Conservation (phyloP, 2,329 filamentous ascomycete genomes). For the Neofusicoccum cordaticola region DNA sequence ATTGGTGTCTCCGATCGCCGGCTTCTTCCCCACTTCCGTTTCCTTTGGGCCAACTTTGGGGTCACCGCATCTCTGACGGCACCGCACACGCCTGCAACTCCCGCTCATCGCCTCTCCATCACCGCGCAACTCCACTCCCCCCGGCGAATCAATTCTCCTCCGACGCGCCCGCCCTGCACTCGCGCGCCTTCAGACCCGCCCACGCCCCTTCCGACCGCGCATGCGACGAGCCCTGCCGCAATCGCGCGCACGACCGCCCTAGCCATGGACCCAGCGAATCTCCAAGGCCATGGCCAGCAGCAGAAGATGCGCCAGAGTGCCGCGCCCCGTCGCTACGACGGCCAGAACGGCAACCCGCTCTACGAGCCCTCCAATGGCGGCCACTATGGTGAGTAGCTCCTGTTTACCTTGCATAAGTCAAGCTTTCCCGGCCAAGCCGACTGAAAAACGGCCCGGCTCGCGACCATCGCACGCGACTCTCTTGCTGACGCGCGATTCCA, state of each 20-base stretch:
- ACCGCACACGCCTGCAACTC: slow-evolving; percentile 19
- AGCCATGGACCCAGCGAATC: slow-evolving; percentile 38
- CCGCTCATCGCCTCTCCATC: slow-evolving; percentile 31
- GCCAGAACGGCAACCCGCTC: slow-evolving; percentile 47
- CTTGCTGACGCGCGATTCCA: slow-evolving; percentile 18
- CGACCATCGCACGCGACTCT: background rate
- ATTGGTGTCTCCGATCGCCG: slow-evolving; percentile 4
- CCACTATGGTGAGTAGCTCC: slow-evolving; percentile 46
- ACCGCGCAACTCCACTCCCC: slow-evolving; percentile 29
- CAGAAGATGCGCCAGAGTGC: slow-evolving; percentile 36
- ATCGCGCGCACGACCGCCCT: slow-evolving; percentile 26
- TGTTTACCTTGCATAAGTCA: slow-evolving; percentile 6
- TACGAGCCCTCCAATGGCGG: slow-evolving; percentile 48
- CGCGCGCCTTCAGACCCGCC: slow-evolving; percentile 4
- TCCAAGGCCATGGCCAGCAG: slow-evolving; percentile 33
- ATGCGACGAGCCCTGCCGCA: slow-evolving; percentile 25
- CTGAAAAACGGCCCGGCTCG: background rate
- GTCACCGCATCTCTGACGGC: slow-evolving; percentile 19
- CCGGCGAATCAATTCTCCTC: slow-evolving; percentile 16
- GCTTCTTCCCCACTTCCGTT: slow-evolving; percentile 18
- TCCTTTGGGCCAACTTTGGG: slow-evolving; percentile 8
- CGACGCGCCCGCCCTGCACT: slow-evolving; percentile 3
- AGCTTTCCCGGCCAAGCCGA: slow-evolving; percentile 16
- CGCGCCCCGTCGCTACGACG: slow-evolving; percentile 47
- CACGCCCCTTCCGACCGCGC: slow-evolving; percentile 16